These are phyloP conservation scores for Ettlia oleoabundans DNA, from an alignment of 139 green algal genomes.

Conservation along the genomic window DNA sequence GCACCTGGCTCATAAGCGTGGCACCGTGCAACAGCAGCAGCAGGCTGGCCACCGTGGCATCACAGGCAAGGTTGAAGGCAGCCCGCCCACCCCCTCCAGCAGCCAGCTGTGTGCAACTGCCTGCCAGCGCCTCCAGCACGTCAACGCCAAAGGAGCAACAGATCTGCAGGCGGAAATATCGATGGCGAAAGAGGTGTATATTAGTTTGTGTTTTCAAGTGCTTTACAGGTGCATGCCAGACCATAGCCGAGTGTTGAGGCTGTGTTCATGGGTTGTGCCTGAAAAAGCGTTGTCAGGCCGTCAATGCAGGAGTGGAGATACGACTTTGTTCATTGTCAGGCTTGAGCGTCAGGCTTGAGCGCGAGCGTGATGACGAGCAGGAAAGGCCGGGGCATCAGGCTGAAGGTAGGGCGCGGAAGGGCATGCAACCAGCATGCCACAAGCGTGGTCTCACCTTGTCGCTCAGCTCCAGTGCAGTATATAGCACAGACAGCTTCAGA, in stretches of 20 bases:
- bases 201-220: not conserved
- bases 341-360: not conserved
- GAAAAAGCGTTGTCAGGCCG: no score
- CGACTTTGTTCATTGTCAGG: no score
- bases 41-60: slow-evolving; percentile 23
- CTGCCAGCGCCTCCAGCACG: slow-evolving; percentile 79
- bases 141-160: slow-evolving; percentile 87
- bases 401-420: no score
- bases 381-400: no score
- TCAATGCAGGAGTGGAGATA: no score
- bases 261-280: no score
- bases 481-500: slow-evolving; percentile 89
- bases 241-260: no score
- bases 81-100: not conserved
- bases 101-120: slow-evolving; percentile 70
- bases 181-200: not conserved
- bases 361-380: not conserved
- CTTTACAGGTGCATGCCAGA: no score
- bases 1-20: slow-evolving; percentile 38
- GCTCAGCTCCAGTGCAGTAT: slow-evolving; percentile 83
- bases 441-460: slow-evolving; percentile 78
- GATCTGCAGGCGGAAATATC: slow-evolving; percentile 61
- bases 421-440: no score
- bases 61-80: slow-evolving; percentile 26
- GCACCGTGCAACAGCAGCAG: slow-evolving; percentile 42